Percentiles rank a stretch among this genome's conserved stretches.
phyloP scores from a whole-genome alignment of 2,329 filamentous ascomycete genomes.

The Pseudogymnoascus sp. region DNA sequence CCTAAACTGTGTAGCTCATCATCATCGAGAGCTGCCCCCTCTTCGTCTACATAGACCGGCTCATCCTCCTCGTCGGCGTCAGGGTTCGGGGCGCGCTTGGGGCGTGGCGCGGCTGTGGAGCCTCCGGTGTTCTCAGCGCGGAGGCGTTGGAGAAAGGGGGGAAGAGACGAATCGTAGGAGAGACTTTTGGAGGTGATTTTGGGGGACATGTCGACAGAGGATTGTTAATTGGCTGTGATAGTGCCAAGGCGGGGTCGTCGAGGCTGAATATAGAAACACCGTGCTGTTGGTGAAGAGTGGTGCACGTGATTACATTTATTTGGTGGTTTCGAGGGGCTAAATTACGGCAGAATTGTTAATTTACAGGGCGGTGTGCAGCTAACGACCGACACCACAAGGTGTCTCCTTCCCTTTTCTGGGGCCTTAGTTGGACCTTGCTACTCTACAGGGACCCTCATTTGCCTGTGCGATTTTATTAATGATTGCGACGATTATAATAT shows the following conservation, averaged over 20 bases:
- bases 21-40: constrained; percentile 47
- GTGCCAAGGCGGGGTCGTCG: background rate
- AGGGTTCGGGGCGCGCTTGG: constrained; percentile 42
- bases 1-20: constrained; percentile 3
- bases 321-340: background rate
- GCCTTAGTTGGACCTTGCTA: background rate
- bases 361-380: background rate
- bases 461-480: background rate
- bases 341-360: constrained; percentile 7
- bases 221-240: background rate
- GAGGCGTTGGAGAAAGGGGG: constrained; percentile 51
- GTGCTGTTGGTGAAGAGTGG: background rate
- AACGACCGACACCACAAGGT: background rate
- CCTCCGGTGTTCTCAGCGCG: constrained; percentile 42
- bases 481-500: background rate
- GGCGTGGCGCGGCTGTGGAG: constrained; percentile 24
- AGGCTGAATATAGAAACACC: background rate
- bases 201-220: constrained; percentile 20
- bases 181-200: constrained; percentile 66
- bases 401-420: background rate
- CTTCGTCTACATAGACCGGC: constrained; percentile 66
- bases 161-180: constrained; percentile 51
- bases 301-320: background rate
- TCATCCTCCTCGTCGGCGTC: constrained; percentile 69
- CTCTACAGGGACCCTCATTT: too few species aligned